Percentiles rank a stretch among this genome's conserved stretches.
These are phyloP conservation scores for Capronia coronata DNA, from an alignment of 2,329 filamentous ascomycete genomes.

Conservation along the genomic window DNA sequence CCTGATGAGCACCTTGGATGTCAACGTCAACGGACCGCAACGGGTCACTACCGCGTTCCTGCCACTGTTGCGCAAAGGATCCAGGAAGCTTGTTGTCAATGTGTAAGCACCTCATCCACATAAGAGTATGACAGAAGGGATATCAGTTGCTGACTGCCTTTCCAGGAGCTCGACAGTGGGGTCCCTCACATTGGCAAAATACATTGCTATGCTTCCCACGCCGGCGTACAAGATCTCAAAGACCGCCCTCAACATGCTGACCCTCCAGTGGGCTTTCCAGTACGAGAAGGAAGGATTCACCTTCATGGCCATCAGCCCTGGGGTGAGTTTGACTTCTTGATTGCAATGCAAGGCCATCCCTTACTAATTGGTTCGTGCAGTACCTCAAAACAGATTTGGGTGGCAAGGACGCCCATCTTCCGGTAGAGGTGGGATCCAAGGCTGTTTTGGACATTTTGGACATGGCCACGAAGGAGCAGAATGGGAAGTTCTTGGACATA, in stretches of 20 bases:
- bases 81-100: slow-evolving; percentile 40
- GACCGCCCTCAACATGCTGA: slow-evolving; percentile 45
- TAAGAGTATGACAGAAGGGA: too few relatives aligned
- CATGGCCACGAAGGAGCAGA: slow-evolving; percentile 35
- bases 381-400: slow-evolving; percentile 46
- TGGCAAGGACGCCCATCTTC: slow-evolving; percentile 38
- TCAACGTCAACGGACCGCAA: slow-evolving; percentile 41
- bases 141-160: too few relatives aligned
- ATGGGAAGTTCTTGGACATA: slow-evolving; percentile 46
- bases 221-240: slow-evolving; percentile 45
- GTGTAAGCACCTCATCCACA: slow-evolving; percentile 32
- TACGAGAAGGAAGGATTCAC: slow-evolving; percentile 40
- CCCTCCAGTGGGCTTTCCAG: slow-evolving; percentile 38
- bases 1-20: slow-evolving; percentile 32
- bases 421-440: slow-evolving; percentile 36
- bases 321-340: slow-evolving; percentile 34
- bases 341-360: too few relatives aligned
- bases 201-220: slow-evolving; percentile 24
- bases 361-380: too few relatives aligned
- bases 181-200: slow-evolving; percentile 34
- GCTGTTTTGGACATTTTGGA: slow-evolving; percentile 43
- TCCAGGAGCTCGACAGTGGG: slow-evolving; percentile 34
- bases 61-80: slow-evolving; percentile 35
- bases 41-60: slow-evolving; percentile 38
- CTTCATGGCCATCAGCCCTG: slow-evolving; percentile 40